Evolutionary conservation across 2,329 filamentous ascomycete genomes (phyloP), one percentile per base, ranked within the genome.

Genomic region (Pseudopithomyces chartarum): DNA sequence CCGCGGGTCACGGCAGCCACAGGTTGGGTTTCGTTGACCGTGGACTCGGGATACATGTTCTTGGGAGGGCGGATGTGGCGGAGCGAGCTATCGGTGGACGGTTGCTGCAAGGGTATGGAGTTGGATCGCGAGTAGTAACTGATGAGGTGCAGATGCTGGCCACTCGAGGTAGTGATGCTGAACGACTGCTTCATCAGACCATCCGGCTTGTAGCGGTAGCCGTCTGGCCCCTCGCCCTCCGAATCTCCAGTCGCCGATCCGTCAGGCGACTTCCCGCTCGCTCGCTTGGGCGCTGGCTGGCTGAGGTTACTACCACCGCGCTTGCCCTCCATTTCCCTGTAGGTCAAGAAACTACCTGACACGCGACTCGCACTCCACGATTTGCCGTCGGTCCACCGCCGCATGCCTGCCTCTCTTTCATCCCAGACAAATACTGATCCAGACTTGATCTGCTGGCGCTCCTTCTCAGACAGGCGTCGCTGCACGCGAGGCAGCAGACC

Each of bases 381-480:
- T 77, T 99, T 99, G 55, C 95, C 95, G 69, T 99, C 95, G 0
- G 95, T 99, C 95, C 95, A 99, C 76, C 95, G 84, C 70, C 95
- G 86, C 95, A 99, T 99, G 64, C 95, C 95, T 11, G 95, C 95
- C 81, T 99, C 95, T 67, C 94, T 84, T 81, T 99, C 95, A 76
- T 99, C 95, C 95, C 95, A 99, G n/a, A 99, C 95, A 70, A 98
- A 99, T 3, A 99, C 94, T 0, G 95, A 99, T 42, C 95, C 95
- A 0, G 94, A 97, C 71, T 92, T 89, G 75, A 99, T 99, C 3
- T 92, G 92, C 73, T 97, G 93, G 59, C 95, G 87, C 79, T 99
- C 95, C 79, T 98, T 98, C 78, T 99, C 95, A 2, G 95, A 98
- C 57, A 97, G 80, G 68, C 95, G 85, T 65, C 95, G 86, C 80